Base-by-base conservation (phyloP, 352 stramenopile species). In the Blastocystis sp. region DNA sequence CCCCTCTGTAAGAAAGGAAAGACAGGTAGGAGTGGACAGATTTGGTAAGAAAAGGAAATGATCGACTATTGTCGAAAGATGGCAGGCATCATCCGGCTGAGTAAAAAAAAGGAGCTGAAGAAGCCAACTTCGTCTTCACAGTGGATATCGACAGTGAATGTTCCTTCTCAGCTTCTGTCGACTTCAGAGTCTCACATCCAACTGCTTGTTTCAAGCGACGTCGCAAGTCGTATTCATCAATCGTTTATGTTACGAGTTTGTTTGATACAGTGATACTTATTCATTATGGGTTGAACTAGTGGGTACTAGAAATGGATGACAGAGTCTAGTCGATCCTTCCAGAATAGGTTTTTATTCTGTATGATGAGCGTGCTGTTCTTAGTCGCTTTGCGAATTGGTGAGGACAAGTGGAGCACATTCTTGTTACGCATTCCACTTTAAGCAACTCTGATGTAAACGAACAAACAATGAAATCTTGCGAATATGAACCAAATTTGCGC, bases 371-470 rank as follows among this genome's bases (percentile, higher is more conserved):
- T 65, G 73, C 50, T 85, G 18, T 85, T 85, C 73, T 53, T 85
- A 85, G 53, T 53, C 63, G 73, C 73, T 69, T 45, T 30, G 73
- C 73, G 45, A 53, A 85, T 54, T 62, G 34, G 73, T 85, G 73
- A 85, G 63, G 73, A 85, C 63, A 68, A 85, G 73, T 85, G 73
- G 73, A 66, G 63, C 45, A 20, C 50, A 39, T 43, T 41, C 73
- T 85, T 85, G 73, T 85, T 85, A 85, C 73, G 73, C 73, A 54
- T 47, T 85, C 73, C 73, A 85, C 73, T 85, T 85, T 85, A 85
- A 85, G 56, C 73, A 63, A 47, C 73, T 85, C 73, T 85, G 73
- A 85, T n/a, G n/a, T 20, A 85, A 85, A 68, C 73, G 56, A 85
- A 85, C 50, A 59, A 59, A 59, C 50, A 59, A n/a, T 13, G 13